Evolutionary conservation across 371 early-diverging fungal genomes (phyloP).

Genomic region (Mucor circinelloides): DNA sequence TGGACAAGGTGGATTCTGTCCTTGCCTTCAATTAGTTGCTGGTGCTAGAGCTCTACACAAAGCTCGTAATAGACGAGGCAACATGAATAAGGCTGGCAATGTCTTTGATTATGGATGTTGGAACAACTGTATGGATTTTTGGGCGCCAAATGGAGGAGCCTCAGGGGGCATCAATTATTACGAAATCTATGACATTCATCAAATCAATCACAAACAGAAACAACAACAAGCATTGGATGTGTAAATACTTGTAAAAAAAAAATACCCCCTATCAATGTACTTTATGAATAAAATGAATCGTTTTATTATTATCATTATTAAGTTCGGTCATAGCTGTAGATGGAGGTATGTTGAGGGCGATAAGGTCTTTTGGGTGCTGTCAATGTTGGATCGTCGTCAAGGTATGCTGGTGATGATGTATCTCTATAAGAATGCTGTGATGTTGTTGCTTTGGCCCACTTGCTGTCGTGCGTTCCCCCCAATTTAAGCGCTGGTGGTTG

Average conservation of each 20-base stretch:
- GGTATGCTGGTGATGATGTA: not conserved
- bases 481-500: not conserved
- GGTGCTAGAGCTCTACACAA: conserved; percentile 50
- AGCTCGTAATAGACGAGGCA: conserved; percentile 27
- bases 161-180: conserved; percentile 63
- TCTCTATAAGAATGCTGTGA: not conserved
- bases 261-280: not conserved
- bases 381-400: conserved; percentile 7
- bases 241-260: not conserved
- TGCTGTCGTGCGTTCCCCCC: conserved; percentile 2
- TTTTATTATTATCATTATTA: not conserved
- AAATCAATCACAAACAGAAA: conserved; percentile 14
- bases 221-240: conserved; percentile 17
- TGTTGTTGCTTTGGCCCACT: conserved; percentile 17
- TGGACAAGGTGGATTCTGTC: conserved; percentile 32
- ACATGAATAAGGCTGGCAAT: conserved; percentile 29
- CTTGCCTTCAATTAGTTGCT: conserved; percentile 50
- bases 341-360: conserved; percentile 4
- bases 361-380: conserved; percentile 17
- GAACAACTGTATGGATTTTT: conserved; percentile 83
- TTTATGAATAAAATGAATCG: not conserved
- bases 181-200: conserved; percentile 51
- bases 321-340: not conserved
- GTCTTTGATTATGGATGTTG: conserved; percentile 75
- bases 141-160: conserved; percentile 63